phyloP scores from a whole-genome alignment of 306 rosid genomes.

The Cucurbita argyrosperma region DNA sequence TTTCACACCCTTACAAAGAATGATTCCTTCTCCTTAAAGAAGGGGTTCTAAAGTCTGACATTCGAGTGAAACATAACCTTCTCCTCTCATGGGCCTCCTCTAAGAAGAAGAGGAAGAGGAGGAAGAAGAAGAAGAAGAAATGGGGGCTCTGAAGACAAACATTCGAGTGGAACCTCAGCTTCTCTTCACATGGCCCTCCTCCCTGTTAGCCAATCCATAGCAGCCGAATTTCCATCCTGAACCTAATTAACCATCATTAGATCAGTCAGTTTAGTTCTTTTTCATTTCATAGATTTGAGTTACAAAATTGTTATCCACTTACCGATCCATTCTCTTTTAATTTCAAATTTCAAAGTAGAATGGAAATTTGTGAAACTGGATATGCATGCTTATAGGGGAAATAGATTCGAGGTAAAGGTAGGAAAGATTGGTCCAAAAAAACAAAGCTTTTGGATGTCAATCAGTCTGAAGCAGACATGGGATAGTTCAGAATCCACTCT shows the following conservation, averaged over 20 bases:
- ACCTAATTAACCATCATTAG: not conserved
- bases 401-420: not conserved
- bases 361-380: not conserved
- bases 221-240: not conserved
- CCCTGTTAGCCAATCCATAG: not conserved
- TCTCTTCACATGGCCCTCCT: constrained; percentile 1
- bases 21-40: not conserved
- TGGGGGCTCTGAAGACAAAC: not conserved
- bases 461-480: not conserved
- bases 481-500: not conserved
- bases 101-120: no score
- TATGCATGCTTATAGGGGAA: not conserved
- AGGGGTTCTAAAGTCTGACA: not conserved
- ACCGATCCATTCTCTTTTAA: not conserved
- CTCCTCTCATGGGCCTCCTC: not conserved
- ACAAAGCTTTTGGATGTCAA: not conserved
- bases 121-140: no score
- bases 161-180: constrained; percentile 4
- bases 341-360: not conserved
- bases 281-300: not conserved
- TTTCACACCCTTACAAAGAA: no score
- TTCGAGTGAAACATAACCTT: not conserved
- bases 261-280: not conserved
- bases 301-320: not conserved
- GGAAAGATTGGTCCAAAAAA: not conserved